Conservation (phyloP, 805 yeast genomes). For the Brettanomyces nanus region DNA sequence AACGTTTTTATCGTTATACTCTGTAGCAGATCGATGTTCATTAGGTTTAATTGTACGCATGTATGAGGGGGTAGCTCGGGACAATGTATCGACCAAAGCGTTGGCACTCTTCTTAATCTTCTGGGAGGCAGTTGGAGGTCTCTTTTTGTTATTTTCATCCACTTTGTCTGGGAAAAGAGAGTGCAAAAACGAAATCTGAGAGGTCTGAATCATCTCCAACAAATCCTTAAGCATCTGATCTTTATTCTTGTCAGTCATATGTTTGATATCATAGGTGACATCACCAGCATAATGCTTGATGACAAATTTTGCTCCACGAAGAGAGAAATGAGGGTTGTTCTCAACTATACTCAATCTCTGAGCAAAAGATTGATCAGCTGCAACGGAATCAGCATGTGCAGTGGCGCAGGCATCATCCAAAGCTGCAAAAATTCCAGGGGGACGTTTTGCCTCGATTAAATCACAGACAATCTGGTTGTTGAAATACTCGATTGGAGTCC, state of each 20-base stretch:
- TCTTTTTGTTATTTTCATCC: constrained; percentile 56
- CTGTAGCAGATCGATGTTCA: constrained; percentile 83
- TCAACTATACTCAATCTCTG: constrained; percentile 84
- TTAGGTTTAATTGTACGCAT: constrained; percentile 97
- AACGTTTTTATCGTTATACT: constrained; percentile 82
- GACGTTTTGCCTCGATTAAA: constrained; percentile 84
- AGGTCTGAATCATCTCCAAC: constrained; percentile 66
- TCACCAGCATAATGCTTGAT: constrained; percentile 98
- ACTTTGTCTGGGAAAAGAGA: constrained; percentile 57
- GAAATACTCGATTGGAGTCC: constrained; percentile 97
- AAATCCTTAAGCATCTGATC: constrained; percentile 88
- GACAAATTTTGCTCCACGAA: constrained; percentile 78
- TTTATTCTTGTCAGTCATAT: constrained; percentile 95
- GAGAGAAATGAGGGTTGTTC: constrained; percentile 78
- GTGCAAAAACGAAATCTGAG: constrained; percentile 56
- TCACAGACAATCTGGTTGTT: constrained; percentile 96
- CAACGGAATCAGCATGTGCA: constrained; percentile 94
- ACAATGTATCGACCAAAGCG: constrained; percentile 76
- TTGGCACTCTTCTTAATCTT: constrained; percentile 91
- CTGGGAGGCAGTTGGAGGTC: constrained; percentile 96
- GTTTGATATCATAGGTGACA: constrained; percentile 81
- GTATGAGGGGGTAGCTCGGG: constrained; percentile 89
- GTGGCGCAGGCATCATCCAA: constrained; percentile 96
- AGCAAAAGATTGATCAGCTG: constrained; percentile 94
- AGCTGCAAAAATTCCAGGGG: constrained; percentile 95